Conservation (phyloP, 495 filamentous ascomycete species). For the Amniculicola lignicola region DNA sequence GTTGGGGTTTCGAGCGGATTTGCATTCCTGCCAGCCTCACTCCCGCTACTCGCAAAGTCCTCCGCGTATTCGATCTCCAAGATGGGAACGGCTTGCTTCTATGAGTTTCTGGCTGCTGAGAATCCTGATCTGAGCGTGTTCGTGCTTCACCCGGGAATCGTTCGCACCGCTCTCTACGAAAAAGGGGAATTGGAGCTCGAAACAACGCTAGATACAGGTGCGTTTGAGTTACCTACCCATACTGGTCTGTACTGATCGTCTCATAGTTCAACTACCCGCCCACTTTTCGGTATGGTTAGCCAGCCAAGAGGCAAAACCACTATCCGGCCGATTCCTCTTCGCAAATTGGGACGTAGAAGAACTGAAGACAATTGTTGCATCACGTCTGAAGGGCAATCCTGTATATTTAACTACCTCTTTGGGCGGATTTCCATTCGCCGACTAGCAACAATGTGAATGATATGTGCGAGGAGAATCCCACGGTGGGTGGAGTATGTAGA, state of each 20-base stretch:
- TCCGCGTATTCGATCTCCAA: neutral
- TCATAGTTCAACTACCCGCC: constrained; percentile 47
- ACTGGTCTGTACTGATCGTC: too few relatives aligned
- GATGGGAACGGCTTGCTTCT: neutral
- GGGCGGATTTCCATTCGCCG: too few relatives aligned
- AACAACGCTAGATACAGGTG: too few relatives aligned
- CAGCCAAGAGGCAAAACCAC: constrained; percentile 49
- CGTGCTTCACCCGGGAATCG: neutral
- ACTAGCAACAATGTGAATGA: too few relatives aligned
- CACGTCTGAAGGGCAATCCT: too few relatives aligned
- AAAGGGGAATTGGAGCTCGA: too few relatives aligned
- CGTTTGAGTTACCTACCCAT: too few relatives aligned
- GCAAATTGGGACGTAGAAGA: constrained; percentile 56
- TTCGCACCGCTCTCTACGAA: neutral
- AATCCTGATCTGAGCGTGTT: neutral
- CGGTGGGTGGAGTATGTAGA: too few relatives aligned
- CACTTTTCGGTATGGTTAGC: constrained; percentile 52
- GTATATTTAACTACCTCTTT: too few relatives aligned
- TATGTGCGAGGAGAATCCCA: too few relatives aligned
- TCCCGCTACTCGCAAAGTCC: neutral
- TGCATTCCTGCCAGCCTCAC: neutral
- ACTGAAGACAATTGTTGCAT: too few relatives aligned
- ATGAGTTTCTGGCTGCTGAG: neutral
- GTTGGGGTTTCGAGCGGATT: neutral
- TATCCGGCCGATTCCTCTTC: constrained; percentile 51